Conservation (phyloP, 805 yeast genomes). For the Candida pseudofarinosa region DNA sequence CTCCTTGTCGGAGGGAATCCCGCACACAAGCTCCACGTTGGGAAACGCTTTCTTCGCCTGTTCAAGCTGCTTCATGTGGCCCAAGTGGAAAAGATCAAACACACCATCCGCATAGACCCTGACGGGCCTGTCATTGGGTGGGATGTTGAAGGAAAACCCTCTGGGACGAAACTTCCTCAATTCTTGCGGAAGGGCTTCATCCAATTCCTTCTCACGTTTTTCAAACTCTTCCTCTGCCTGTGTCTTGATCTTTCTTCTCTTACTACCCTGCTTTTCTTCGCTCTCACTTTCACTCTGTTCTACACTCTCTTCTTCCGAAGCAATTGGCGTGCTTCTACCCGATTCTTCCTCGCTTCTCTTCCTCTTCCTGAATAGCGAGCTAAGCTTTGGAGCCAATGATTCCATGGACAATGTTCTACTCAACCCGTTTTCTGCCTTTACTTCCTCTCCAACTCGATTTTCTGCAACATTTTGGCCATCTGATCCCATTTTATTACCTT, state of each 20-base stretch:
- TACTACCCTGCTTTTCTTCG: slow-evolving; percentile 7
- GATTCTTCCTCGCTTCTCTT: slow-evolving; percentile 15
- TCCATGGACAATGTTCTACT: slow-evolving; percentile 38
- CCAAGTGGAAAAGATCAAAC: slow-evolving; percentile 92
- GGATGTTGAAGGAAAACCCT: slow-evolving; percentile 75
- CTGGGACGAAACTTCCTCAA: slow-evolving; percentile 73
- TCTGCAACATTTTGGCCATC: not conserved
- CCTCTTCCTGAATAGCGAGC: slow-evolving; percentile 29
- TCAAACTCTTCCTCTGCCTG: slow-evolving; percentile 28
- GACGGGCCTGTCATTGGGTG: slow-evolving; percentile 81
- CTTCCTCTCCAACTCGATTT: not conserved
- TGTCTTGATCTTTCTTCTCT: slow-evolving; percentile 22
- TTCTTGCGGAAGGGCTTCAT: slow-evolving; percentile 62
- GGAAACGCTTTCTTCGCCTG: slow-evolving; percentile 92
- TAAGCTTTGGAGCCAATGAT: slow-evolving; percentile 33
- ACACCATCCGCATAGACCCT: slow-evolving; percentile 98
- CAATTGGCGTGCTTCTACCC: slow-evolving; percentile 12
- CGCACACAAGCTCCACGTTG: slow-evolving; percentile 81
- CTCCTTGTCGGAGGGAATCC: slow-evolving; percentile 84
- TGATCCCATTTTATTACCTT: not conserved
- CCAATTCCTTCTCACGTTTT: slow-evolving; percentile 55
- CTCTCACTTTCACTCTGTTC: slow-evolving; percentile 15
- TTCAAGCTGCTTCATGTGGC: slow-evolving; percentile 96
- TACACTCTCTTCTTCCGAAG: slow-evolving; percentile 12
- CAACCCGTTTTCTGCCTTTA: slow-evolving; percentile 12